Conservation (phyloP, 208 protist species). For the Herpetomonas samuelpessoai region DNA sequence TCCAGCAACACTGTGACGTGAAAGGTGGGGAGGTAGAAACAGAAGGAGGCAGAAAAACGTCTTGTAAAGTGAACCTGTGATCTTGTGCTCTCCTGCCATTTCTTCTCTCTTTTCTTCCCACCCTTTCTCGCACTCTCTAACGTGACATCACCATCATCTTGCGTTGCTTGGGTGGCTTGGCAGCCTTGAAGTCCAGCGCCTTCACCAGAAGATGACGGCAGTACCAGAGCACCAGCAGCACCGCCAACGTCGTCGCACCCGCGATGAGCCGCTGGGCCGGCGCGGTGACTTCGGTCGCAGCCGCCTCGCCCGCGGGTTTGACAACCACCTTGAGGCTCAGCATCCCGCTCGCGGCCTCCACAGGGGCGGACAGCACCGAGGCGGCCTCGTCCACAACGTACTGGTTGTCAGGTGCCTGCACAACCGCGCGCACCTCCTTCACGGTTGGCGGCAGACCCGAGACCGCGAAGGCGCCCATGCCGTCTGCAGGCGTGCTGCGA, state of each 20-base stretch:
- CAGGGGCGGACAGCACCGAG: slow-evolving; percentile 32
- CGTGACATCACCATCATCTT: slow-evolving; percentile 31
- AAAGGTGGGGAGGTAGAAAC: too few species aligned
- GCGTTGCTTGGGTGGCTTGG: slow-evolving; percentile 44
- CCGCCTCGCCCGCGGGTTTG: slow-evolving; percentile 15
- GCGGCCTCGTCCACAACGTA: slow-evolving; percentile 26
- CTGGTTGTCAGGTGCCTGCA: slow-evolving; percentile 39
- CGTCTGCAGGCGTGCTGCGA: slow-evolving; percentile 47
- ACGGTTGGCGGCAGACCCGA: slow-evolving; percentile 33
- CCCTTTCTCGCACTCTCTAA: slow-evolving; percentile 2
- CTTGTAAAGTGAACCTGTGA: too few species aligned
- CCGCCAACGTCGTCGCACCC: slow-evolving; percentile 20
- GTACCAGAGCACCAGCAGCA: slow-evolving; percentile 24
- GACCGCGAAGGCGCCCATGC: slow-evolving; percentile 68
- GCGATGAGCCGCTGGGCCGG: slow-evolving; percentile 19
- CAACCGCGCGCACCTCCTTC: slow-evolving; percentile 38
- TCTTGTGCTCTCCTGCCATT: too few species aligned
- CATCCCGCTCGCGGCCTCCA: slow-evolving; percentile 13
- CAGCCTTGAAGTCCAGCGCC: slow-evolving; percentile 24
- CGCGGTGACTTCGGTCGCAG: not conserved
- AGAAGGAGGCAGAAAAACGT: too few species aligned
- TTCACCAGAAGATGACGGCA: slow-evolving; percentile 33
- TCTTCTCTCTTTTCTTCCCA: too few species aligned
- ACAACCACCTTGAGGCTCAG: slow-evolving; percentile 29
- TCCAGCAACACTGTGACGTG: too few species aligned